These are phyloP conservation scores for Aspergillus floridensis DNA, from an alignment of 2,329 filamentous ascomycete species.

Conservation along the genomic window DNA sequence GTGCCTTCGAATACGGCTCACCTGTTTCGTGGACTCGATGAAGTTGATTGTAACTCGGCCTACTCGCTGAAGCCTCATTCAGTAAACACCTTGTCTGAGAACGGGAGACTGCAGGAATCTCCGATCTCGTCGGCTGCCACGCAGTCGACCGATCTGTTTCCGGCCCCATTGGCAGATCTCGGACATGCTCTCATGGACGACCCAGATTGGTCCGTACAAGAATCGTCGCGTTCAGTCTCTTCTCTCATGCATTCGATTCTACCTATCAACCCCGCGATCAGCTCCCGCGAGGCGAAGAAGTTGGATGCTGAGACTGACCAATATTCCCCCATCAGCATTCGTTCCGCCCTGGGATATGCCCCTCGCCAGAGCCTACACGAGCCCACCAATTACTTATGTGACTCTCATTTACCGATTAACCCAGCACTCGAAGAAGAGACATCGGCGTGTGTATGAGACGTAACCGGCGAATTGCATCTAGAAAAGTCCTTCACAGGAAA, in stretches of 20 bases:
- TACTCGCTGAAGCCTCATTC: slow-evolving; percentile 13
- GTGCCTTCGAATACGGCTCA: slow-evolving; percentile 7
- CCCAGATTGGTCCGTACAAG: slow-evolving; percentile 14
- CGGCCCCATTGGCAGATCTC: slow-evolving; percentile 10
- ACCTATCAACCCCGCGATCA: slow-evolving; percentile 32
- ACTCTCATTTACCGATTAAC: slow-evolving; percentile 31
- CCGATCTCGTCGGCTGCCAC: slow-evolving; percentile 15
- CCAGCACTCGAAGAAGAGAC: slow-evolving; percentile 24
- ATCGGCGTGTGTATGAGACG: slow-evolving; percentile 15
- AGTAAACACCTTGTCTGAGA: slow-evolving; percentile 10
- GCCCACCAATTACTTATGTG: slow-evolving; percentile 18
- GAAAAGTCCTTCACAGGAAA: not conserved
- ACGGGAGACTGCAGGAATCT: slow-evolving; percentile 13
- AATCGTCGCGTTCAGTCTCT: slow-evolving; percentile 14
- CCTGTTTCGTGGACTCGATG: slow-evolving; percentile 23
- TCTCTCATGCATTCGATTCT: slow-evolving; percentile 32
- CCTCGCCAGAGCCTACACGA: slow-evolving; percentile 7
- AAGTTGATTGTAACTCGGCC: slow-evolving; percentile 23
- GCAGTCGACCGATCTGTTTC: slow-evolving; percentile 15
- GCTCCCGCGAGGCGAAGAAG: slow-evolving; percentile 7
- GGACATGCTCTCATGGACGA: slow-evolving; percentile 16
- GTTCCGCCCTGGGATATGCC: slow-evolving; percentile 13
- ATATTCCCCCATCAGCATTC: slow-evolving; percentile 11
- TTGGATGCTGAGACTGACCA: slow-evolving; percentile 6
- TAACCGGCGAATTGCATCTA: not conserved